Evolutionary conservation across 192 early-diverging fungal species (phyloP), one percentile per base, ranked within the genome.

Genomic region (Coemansia guatemalensis): DNA sequence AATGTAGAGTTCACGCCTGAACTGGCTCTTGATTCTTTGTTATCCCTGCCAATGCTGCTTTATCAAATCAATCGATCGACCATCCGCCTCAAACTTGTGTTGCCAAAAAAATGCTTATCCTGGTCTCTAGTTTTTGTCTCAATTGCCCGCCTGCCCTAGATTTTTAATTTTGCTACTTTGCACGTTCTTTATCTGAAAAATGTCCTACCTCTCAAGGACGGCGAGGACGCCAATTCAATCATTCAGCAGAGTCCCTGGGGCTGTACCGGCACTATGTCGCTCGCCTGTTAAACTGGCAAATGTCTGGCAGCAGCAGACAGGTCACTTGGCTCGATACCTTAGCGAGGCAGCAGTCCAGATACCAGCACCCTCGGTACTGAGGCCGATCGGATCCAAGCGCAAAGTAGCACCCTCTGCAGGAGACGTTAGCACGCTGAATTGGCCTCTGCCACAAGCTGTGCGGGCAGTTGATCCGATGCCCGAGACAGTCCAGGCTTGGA

Each of bases 401-500:
- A 55, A 48, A 18, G 58, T 79, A 18, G 64, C 68, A 21, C 76
- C 68, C 11, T 73, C 76, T 1, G 76, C 76, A 8, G 76, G 76
- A 56, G 59, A 65, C 30, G 53, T 50, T 17, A 24, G 67, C 24
- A 25, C 61, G 24, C 60, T 79, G 5, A 79, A 64, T 62, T 79
- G 76, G 76, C 76, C 76, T 2, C 64, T 55, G 23, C 47, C 67
- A 7, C 71, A 79, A 33, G 35, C 55, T 23, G 52, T 79, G 35
- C 48, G 51, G 7, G 76, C 78, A 5, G 60, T 71, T 44, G 68
- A 64, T 35, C 72, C 81, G 14, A 39, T 82, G 18, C 60, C 81
- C 1, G 53, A 63, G 56, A 84, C 83, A 35, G 73, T 93, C 8
- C 86, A 95, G 67, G 88, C 92, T 22, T 93, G 85, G 80, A 60